Evolutionary conservation across 768 basidiomycete species (phyloP), one percentile per base, ranked within the genome.

Genomic region (Podaxis carcinomalis): DNA sequence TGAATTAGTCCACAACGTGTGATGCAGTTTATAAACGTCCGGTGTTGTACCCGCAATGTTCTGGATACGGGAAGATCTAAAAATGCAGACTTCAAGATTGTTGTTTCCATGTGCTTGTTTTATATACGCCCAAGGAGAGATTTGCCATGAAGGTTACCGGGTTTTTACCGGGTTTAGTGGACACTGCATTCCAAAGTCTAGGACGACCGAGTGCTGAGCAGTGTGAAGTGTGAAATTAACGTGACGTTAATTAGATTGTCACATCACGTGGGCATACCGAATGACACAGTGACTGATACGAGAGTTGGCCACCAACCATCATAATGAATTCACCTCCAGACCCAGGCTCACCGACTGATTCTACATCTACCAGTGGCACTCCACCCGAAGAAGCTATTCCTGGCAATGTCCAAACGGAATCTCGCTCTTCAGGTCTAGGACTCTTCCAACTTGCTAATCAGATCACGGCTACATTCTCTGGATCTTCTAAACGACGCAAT

Each of bases 401-500:
- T 67, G 68, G 55, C 27, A 69, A 37, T 40, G 63, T 44, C 54
- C 64, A 21, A 51, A 35, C 57, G 32, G 63, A 37, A 54, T 40
- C 35, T 3, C 61, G 25, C 67, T 73, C 54, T 59, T 78, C 62
- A 63, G 46, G 52, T 13, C 52, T 55, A 36, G 59, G 59, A 16
- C 44, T 69, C 56, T 62, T 67, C 39, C 74, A 72, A 65, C 62
- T 77, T 59, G 69, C 73, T 19, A 74, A 68, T 55, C 76, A 77
- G 10, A 63, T 78, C 61, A 69, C 73, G 35, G 68, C 74, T 13
- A 65, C 75, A 2, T 68, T 79, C 40, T 64, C 68, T 35, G 62
- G 63, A 35, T 39, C 39, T 25, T 78, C 83, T 10, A 83, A 83
- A 65, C 80, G 83, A 14, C 79, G 82, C 36, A 72, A 82, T n/a